phyloP scores from a whole-genome alignment of 2,329 filamentous ascomycete species.

The Pyricularia grisea region DNA sequence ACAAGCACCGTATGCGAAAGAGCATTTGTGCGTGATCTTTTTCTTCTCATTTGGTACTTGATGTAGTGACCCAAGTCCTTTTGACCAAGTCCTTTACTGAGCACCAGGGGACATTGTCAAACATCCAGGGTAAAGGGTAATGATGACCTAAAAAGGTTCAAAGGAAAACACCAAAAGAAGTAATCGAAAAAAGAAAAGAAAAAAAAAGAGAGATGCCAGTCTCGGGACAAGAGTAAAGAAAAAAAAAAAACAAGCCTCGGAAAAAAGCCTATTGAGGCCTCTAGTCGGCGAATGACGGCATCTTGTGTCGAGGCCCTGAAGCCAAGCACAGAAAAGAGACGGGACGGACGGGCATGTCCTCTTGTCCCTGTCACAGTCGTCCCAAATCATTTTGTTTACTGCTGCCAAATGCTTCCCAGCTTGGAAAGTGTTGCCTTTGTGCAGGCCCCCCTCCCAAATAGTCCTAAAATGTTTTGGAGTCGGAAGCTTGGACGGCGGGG shows the following conservation, averaged over 20 bases:
- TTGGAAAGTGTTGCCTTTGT: background rate
- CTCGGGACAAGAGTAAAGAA: background rate
- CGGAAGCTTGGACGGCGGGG: background rate
- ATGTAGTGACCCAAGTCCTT: background rate
- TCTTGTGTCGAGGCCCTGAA: background rate
- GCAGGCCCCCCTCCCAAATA: background rate
- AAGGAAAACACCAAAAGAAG: background rate
- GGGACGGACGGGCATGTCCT: background rate
- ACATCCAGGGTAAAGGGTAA: background rate
- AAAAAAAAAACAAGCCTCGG: background rate
- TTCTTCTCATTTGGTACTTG: background rate
- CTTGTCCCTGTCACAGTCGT: background rate
- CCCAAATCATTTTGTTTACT: background rate
- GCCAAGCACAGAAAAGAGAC: background rate
- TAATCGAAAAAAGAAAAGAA: background rate
- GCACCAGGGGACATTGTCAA: background rate
- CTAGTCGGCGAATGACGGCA: background rate
- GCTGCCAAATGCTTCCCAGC: background rate
- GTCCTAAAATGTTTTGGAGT: background rate
- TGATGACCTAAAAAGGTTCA: background rate
- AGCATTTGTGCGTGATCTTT: background rate
- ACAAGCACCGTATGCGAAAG: background rate
- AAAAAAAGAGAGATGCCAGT: too few relatives aligned
- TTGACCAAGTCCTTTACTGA: background rate
- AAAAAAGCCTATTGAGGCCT: background rate